Conservation (phyloP, 257 asterid species). For the Cinchona pubescens region DNA sequence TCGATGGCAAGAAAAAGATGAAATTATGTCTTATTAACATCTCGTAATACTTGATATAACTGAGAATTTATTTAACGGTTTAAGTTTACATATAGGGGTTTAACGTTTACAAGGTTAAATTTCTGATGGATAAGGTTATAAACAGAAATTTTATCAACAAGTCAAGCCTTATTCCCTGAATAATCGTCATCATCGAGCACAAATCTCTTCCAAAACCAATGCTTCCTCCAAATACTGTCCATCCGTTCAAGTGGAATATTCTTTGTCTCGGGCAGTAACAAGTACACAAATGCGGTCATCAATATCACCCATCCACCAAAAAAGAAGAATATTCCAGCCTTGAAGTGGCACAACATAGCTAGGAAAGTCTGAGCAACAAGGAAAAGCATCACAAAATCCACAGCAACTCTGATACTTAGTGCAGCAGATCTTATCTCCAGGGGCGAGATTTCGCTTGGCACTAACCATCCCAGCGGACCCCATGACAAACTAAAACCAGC, state of each 20-base stretch:
- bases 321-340: conserved; percentile 67
- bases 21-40: too few species aligned
- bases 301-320: conserved; percentile 76
- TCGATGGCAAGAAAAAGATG: too few species aligned
- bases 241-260: conserved; percentile 65
- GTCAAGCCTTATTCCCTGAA: background rate
- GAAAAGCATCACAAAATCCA: conserved; percentile 55
- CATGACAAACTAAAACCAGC: conserved; percentile 74
- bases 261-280: conserved; percentile 80
- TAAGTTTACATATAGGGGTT: too few species aligned
- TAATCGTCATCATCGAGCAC: conserved; percentile 18
- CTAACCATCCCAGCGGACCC: conserved; percentile 84
- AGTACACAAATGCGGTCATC: conserved; percentile 59
- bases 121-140: background rate
- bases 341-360: conserved; percentile 65
- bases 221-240: conserved; percentile 68
- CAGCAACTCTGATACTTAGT: conserved; percentile 62
- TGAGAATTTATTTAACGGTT: too few species aligned
- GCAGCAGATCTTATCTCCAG: conserved; percentile 69
- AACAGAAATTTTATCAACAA: background rate
- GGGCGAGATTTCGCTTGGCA: conserved; percentile 76
- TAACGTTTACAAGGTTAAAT: too few species aligned
- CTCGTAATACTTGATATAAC: too few species aligned
- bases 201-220: conserved; percentile 74
- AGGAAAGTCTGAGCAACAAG: conserved; percentile 58